Evolutionary conservation across 148 eudicot species (phyloP).

Genomic region (Camellia lanceoleosa): DNA sequence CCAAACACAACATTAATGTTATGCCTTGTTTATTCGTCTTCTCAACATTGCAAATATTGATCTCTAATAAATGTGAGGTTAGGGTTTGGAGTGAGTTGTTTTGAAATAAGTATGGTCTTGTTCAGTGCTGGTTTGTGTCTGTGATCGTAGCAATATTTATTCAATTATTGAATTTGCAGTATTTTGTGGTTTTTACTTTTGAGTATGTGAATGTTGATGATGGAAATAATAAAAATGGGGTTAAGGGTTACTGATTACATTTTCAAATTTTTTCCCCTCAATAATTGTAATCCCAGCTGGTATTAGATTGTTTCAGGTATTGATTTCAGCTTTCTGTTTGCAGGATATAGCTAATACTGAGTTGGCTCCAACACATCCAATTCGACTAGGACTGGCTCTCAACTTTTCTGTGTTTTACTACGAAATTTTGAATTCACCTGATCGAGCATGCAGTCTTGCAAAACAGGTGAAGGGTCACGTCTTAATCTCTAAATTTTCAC

Average conservation of each 20-base stretch:
- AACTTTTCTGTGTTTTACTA: no score
- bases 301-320: not conserved
- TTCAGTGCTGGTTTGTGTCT: not conserved
- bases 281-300: not conserved
- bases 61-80: not conserved
- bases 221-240: not conserved
- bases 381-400: no score
- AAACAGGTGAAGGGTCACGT: not conserved
- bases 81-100: not conserved
- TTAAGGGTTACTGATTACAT: not conserved
- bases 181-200: not conserved
- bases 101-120: not conserved
- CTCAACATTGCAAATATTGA: not conserved
- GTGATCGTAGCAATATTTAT: not conserved
- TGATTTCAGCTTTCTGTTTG: not conserved
- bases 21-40: not conserved
- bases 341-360: no score
- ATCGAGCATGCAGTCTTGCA: no score
- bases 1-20: not conserved
- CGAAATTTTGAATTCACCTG: no score
- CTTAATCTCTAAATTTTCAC: slow-evolving; percentile 1
- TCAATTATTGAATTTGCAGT: not conserved
- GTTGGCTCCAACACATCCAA: no score
- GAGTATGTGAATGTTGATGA: not conserved
- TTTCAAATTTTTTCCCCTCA: not conserved